A percentile compares a stretch with the other conserved stretches of the same genome.
These are phyloP conservation scores for Pythium sp. DNA, from an alignment of 352 stramenopile genomes.

Conservation along the genomic window DNA sequence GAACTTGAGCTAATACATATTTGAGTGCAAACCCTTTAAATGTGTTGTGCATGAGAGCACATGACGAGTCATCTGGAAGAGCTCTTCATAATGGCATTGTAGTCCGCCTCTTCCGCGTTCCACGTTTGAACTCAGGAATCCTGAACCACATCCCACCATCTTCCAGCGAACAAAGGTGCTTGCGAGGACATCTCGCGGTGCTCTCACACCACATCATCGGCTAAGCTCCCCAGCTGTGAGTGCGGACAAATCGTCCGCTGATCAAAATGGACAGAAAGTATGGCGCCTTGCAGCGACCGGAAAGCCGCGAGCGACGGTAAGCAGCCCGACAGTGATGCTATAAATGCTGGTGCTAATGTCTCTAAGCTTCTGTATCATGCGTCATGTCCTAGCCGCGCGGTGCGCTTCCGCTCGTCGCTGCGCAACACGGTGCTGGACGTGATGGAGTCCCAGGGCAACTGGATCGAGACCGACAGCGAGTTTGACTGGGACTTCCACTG, in stretches of 20 bases:
- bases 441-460: conserved; percentile 47
- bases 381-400: conserved; percentile 8
- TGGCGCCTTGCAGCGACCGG: neutral
- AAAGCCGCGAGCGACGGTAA: conserved; percentile 14
- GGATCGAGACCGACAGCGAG: conserved; percentile 71
- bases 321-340: neutral
- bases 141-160: neutral
- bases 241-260: neutral
- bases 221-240: no score
- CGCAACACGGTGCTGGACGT: conserved; percentile 83
- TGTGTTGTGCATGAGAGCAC: no score
- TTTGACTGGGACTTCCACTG: conserved; percentile 85
- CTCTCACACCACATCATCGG: neutral
- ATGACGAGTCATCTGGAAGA: no score
- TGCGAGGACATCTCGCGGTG: neutral
- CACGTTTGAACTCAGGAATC: neutral
- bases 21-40: no score
- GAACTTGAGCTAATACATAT: no score
- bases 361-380: neutral
- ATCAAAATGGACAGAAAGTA: conserved; percentile 8
- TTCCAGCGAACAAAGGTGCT: neutral
- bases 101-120: neutral
- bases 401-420: conserved; percentile 66
- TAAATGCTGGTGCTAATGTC: neutral
- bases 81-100: no score